These are phyloP conservation scores for Spirogloea muscicola DNA, from an alignment of 139 green algal species.

Conservation along the genomic window DNA sequence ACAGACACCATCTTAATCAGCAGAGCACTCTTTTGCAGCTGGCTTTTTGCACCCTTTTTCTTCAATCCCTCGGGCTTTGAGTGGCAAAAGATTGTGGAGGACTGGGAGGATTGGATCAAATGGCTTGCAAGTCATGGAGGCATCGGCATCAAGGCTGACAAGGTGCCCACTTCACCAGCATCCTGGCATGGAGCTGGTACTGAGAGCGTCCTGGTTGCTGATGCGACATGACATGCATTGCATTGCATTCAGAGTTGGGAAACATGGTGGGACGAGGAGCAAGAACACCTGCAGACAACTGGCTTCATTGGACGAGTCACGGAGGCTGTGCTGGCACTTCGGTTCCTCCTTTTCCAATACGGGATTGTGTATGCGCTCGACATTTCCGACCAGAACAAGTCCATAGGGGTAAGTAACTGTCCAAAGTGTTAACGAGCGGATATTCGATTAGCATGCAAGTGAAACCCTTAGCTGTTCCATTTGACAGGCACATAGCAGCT, in stretches of 20 bases:
- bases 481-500: too few relatives aligned
- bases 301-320: slow-evolving; percentile 11
- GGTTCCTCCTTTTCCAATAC: slow-evolving; percentile 40
- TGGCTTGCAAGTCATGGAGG: slow-evolving; percentile 19
- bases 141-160: slow-evolving; percentile 10
- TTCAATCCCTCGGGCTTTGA: slow-evolving; percentile 41
- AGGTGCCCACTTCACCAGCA: too few relatives aligned
- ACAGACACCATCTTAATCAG: too few relatives aligned
- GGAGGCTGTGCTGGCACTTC: slow-evolving; percentile 23
- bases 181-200: too few relatives aligned
- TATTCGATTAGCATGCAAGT: too few relatives aligned
- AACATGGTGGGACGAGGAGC: slow-evolving; percentile 34
- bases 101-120: slow-evolving; percentile 24
- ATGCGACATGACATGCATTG: too few relatives aligned
- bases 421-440: too few relatives aligned
- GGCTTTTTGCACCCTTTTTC: slow-evolving; percentile 40
- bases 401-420: background rate
- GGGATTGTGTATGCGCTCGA: slow-evolving; percentile 27
- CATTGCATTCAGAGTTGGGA: slow-evolving; percentile 37
- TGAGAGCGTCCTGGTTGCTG: too few relatives aligned
- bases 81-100: slow-evolving; percentile 42
- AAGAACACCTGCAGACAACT: slow-evolving; percentile 22
- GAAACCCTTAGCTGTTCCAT: too few relatives aligned
- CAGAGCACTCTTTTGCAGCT: slow-evolving; percentile 25
- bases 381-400: slow-evolving; percentile 5